Base-by-base conservation (phyloP, 2,329 filamentous ascomycete genomes). In the Acephala macrosclerotiorum region DNA sequence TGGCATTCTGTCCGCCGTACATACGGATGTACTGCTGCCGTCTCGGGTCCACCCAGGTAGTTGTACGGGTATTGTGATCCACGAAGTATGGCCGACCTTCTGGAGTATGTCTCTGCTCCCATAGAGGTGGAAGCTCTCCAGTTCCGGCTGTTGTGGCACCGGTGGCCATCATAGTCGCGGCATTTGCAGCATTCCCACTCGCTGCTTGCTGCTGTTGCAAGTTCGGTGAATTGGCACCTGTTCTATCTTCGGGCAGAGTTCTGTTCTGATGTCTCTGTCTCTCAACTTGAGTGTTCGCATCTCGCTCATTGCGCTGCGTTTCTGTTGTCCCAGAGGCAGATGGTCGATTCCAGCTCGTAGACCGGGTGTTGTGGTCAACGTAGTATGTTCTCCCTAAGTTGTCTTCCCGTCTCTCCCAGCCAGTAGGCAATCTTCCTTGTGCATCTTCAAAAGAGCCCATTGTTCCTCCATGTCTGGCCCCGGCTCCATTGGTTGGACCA, bases 11-110 rank as follows among this genome's bases (percentile, higher is more conserved):
- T 1, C 94, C 95, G 36, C 87, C 87, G 77, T 99, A 99, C 92
- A 98, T 97, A 66, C 96, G 87, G 67, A 99, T 98, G 80, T 97
- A 99, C 79, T 99, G 96, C 80, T 98, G 96, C 68, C 96, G 90
- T 73, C 96, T 90, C 35, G 96, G 96, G 77, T 99, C 96, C 18
- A 99, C 96, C 96, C 96, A 99, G 0, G 96, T 98, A 0, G 96
- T 99, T 1, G 96, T 98, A 70, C 96, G 89, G 11, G 96, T 98
- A 78, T 98, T 99, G 80, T 99, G 96, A 77, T 99, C 96, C 58
- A 99, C 96, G 79, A 97, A 99, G 80, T 99, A 99, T 9, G 95
- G 87, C 59, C 96, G 89, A 33, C 95, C 94, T 83, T 99, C 96
- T 0, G 96, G 95, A 0, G 96, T 99, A 80, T 93, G 94, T 73